Conservation (phyloP, 441 rosid genomes). For the Eruca vesicaria region DNA sequence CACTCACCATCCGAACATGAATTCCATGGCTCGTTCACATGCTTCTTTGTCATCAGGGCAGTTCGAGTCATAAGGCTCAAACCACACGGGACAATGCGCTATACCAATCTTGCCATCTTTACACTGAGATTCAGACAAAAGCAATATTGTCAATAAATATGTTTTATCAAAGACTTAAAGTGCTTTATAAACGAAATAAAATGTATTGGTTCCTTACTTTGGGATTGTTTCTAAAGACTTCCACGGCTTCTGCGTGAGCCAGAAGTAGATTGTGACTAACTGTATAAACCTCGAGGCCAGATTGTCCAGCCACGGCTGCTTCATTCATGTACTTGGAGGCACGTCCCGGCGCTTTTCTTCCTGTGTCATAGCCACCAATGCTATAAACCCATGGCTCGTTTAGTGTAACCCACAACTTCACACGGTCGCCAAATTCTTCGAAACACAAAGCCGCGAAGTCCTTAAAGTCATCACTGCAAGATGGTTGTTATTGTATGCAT, state of each 20-base stretch:
- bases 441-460: constrained; percentile 43
- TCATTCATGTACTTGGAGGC: neutral
- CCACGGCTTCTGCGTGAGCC: neutral
- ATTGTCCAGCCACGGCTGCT: neutral
- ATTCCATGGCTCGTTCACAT: constrained; percentile 36
- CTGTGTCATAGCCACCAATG: neutral
- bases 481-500: neutral
- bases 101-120: constrained; percentile 48
- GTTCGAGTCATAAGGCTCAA: constrained; percentile 34
- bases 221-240: constrained; percentile 18
- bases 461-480: constrained; percentile 39
- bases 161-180: neutral
- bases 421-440: constrained; percentile 52
- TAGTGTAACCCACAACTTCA: constrained; percentile 1
- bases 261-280: neutral
- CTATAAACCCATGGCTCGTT: neutral
- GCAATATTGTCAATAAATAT: no score
- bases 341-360: neutral
- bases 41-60: constrained; percentile 29
- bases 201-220: constrained; percentile 24
- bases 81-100: constrained; percentile 33
- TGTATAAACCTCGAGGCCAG: neutral
- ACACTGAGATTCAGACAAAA: constrained; percentile 20
- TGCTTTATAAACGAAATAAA: neutral
- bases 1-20: constrained; percentile 44